phyloP scores from a whole-genome alignment of 345 rosid genomes.

The Eucalyptus erythrocorys region DNA sequence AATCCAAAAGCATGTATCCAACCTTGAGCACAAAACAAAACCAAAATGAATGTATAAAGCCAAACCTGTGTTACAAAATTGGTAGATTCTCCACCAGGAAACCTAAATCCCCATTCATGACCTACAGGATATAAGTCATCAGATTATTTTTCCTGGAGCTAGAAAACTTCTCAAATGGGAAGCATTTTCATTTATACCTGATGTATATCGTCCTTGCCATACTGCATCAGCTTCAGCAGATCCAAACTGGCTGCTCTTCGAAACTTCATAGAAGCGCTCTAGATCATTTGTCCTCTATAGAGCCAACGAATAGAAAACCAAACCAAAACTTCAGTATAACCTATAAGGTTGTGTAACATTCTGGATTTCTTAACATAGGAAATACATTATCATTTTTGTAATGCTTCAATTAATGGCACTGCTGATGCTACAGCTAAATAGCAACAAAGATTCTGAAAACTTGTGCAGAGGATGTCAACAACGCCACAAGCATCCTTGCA shows the following conservation, averaged over 20 bases:
- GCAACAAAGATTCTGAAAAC: background rate
- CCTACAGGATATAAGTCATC: background rate
- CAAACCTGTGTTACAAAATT: background rate
- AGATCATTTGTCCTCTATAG: constrained; percentile 24
- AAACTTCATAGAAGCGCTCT: constrained; percentile 19
- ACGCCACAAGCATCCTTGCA: background rate
- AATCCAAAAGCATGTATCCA: background rate
- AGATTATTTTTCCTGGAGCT: background rate
- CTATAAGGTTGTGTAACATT: background rate
- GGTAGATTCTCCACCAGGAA: background rate
- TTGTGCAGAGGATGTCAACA: background rate
- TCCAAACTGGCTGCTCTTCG: constrained; percentile 4
- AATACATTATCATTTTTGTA: background rate
- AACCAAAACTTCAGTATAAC: background rate
- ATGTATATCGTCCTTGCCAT: background rate
- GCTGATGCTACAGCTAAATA: background rate
- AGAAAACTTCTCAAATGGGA: background rate
- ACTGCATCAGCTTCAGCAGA: background rate
- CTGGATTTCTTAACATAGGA: background rate
- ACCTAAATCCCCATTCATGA: background rate
- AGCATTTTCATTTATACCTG: constrained; percentile 9
- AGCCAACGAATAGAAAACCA: background rate
- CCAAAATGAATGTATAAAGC: background rate
- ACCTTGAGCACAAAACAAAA: background rate
- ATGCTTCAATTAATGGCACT: background rate